Evolutionary conservation across 345 rosid genomes (phyloP), one percentile per base, ranked within the genome.

Genomic region (Orychophragmus violaceus): DNA sequence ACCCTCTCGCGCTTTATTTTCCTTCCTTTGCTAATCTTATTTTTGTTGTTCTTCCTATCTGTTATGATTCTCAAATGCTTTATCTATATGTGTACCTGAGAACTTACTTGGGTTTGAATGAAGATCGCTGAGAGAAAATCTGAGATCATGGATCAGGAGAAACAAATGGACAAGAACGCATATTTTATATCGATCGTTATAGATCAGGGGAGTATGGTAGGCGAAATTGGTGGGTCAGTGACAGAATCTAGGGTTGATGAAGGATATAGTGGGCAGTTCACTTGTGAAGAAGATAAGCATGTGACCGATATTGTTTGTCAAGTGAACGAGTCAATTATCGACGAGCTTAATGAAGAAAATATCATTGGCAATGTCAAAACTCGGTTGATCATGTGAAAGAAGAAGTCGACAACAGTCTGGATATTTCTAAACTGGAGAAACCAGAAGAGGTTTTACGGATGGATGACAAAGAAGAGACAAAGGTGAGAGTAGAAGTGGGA

Each of bases 121-220:
- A 90, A 83, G 79, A 82, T 88, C 60, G 95, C 97, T 67, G 89
- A 90, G 27, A 84, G 81, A 71, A 88, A 94, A 78, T 87, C 96
- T 27, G 93, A 88, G 77, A 74, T 83, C 17, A 58, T 76, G 74
- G 85, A 80, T 67, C 85, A 83, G 81, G 88, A 85, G 82, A 84
- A 79, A 76, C 80, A 59, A 33, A 59, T 74, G 68, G 91, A 81
- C 45, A 70, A 70, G 41, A 75, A 74, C 6, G 17, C 58, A 4
- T 45, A 65, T 46, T 74, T 70, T 11, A 58, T 59, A 32, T 72
- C 79, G 7, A 44, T 64, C 3, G 60, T 55, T 55, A 68, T 58
- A 19, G 68, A 53, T 25, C 62, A 36, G 32, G 80, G 66, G 75
- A 84, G 81, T 76, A 33, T 59, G 21, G 69, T 58, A 5, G 60